phyloP scores from a whole-genome alignment of 2,329 filamentous ascomycete species.

The Coniochaeta ligniaria region DNA sequence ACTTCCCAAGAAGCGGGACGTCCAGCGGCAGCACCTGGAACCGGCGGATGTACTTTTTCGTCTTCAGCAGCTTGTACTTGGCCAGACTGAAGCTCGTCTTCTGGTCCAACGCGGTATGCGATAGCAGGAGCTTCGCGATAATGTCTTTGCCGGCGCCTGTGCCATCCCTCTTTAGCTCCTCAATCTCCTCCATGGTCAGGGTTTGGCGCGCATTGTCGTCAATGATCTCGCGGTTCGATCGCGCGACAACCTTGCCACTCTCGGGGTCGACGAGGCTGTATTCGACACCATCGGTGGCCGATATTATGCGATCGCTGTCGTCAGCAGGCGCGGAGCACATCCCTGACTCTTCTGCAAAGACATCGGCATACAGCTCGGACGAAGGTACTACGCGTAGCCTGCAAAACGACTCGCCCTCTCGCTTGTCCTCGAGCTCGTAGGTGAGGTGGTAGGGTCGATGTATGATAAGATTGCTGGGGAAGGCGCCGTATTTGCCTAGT shows the following conservation, averaged over 20 bases:
- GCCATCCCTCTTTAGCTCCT: conserved; percentile 66
- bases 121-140: conserved; percentile 85
- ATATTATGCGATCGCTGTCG: conserved; percentile 33
- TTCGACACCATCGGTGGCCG: conserved; percentile 31
- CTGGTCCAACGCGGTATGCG: conserved; percentile 83
- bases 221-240: conserved; percentile 51
- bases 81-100: conserved; percentile 91
- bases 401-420: conserved; percentile 56
- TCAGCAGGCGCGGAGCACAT: conserved; percentile 25
- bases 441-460: conserved; percentile 89
- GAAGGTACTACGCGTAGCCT: conserved; percentile 72
- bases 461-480: conserved; percentile 82
- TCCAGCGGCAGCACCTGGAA: conserved; percentile 84
- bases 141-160: conserved; percentile 78
- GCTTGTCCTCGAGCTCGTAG: conserved; percentile 76
- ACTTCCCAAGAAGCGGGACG: conserved; percentile 66
- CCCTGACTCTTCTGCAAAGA: conserved; percentile 41
- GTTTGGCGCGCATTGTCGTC: conserved; percentile 65
- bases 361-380: conserved; percentile 75
- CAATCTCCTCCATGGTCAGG: conserved; percentile 68
- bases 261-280: conserved; percentile 37
- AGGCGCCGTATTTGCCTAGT: conserved; percentile 86
- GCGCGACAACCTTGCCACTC: conserved; percentile 41
- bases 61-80: conserved; percentile 93
- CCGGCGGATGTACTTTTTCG: conserved; percentile 83